Percentiles rank a stretch among this genome's conserved stretches.
These are phyloP conservation scores for Lachancea mirantina DNA, from an alignment of 805 yeast genomes.

Conservation along the genomic window DNA sequence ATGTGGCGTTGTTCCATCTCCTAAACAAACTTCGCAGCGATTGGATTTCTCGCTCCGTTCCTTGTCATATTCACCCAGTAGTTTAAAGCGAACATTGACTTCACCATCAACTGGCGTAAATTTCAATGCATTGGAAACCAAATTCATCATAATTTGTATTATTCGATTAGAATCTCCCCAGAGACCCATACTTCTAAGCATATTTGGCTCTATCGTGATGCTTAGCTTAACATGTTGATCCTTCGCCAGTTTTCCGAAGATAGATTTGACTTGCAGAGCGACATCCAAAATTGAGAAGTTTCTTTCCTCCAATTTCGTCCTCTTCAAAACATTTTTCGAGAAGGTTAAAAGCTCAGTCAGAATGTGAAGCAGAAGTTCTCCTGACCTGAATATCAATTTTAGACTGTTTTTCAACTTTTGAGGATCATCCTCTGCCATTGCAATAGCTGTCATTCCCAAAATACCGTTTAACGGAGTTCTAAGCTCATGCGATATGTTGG, in stretches of 20 bases:
- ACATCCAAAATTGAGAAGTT: conserved; percentile 76
- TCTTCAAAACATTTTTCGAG: conserved; percentile 78
- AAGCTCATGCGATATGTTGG: conserved; percentile 88
- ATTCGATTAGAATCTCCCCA: conserved; percentile 88
- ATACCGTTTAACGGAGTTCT: conserved; percentile 96
- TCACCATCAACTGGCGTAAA: conserved; percentile 88
- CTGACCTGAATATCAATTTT: conserved; percentile 80
- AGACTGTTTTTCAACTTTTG: conserved; percentile 64
- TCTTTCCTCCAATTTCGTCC: conserved; percentile 74
- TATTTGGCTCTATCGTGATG: conserved; percentile 56
- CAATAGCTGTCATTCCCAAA: conserved; percentile 89
- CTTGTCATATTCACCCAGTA: conserved; percentile 68
- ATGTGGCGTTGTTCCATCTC: conserved; percentile 19
- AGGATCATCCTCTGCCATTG: conserved; percentile 76
- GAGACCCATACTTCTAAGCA: conserved; percentile 54
- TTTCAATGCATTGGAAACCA: conserved; percentile 84
- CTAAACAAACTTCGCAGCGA: conserved; percentile 42
- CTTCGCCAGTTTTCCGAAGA: conserved; percentile 71
- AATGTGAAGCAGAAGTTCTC: conserved; percentile 82
- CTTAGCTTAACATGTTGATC: conserved; percentile 68
- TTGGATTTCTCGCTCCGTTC: conserved; percentile 36
- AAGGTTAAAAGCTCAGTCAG: conserved; percentile 86
- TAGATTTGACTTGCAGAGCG: conserved; percentile 76
- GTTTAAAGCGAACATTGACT: conserved; percentile 54
- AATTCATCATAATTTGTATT: conserved; percentile 85